These are phyloP conservation scores for Sanchytrium tribonematis DNA, from an alignment of 371 early-diverging fungal species.

Conservation along the genomic window DNA sequence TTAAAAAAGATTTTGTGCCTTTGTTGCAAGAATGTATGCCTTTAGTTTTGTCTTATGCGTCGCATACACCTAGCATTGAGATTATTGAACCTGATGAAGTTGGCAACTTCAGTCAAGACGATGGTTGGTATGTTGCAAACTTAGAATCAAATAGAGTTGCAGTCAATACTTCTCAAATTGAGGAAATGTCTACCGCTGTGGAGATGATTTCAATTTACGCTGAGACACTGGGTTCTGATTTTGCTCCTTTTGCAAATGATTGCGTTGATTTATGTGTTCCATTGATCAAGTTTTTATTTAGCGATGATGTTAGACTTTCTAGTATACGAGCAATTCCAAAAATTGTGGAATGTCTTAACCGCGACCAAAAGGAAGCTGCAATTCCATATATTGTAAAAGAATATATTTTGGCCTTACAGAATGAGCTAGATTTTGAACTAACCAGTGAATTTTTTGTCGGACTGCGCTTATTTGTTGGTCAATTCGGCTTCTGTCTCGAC, in stretches of 20 bases:
- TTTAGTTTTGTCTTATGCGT: conserved; percentile 53
- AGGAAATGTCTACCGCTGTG: conserved; percentile 85
- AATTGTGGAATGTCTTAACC: conserved; percentile 10
- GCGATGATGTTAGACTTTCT: conserved; percentile 73
- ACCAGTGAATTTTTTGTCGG: background rate
- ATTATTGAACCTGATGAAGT: conserved; percentile 52
- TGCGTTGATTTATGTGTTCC: conserved; percentile 57
- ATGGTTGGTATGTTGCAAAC: conserved; percentile 78
- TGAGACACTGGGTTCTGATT: conserved; percentile 56
- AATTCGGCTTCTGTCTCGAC: background rate
- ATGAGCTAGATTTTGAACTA: background rate
- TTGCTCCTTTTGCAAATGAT: conserved; percentile 46
- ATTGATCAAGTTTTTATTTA: conserved; percentile 74
- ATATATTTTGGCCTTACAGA: background rate
- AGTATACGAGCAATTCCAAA: conserved; percentile 53
- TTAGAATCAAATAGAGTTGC: conserved; percentile 64
- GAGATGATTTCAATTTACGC: conserved; percentile 89
- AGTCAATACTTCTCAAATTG: conserved; percentile 69
- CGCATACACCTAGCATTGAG: conserved; percentile 68
- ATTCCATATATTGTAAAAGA: background rate
- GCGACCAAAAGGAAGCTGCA: background rate
- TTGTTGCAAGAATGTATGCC: conserved; percentile 70
- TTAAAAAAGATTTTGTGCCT: conserved; percentile 73
- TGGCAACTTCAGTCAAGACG: conserved; percentile 52
- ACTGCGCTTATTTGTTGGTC: background rate